phyloP scores from a whole-genome alignment of 1,284 basidiomycete genomes.

The Papiliotrema laurentii region DNA sequence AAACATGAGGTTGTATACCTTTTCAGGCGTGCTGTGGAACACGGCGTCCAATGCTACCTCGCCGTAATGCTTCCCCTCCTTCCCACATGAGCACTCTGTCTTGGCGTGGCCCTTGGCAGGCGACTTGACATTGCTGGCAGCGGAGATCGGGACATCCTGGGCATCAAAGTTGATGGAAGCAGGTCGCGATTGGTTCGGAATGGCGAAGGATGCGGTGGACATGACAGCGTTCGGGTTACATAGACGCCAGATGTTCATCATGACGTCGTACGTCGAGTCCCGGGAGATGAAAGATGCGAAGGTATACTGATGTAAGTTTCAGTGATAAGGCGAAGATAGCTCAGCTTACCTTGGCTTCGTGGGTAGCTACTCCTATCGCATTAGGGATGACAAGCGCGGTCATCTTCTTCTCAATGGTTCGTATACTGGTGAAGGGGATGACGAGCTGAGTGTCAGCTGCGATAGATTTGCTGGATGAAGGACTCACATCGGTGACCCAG shows the following conservation, averaged over 20 bases:
- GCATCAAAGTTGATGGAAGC: slow-evolving; percentile 23
- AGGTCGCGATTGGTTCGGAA: slow-evolving; percentile 23
- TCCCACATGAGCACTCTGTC: slow-evolving; percentile 73
- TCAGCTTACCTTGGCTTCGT: slow-evolving; percentile 53
- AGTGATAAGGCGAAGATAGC: background rate
- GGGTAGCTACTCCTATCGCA: slow-evolving; percentile 85
- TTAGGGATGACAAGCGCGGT: slow-evolving; percentile 98
- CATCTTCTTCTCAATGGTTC: slow-evolving; percentile 91
- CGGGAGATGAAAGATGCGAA: slow-evolving; percentile 95
- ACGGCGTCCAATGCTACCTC: slow-evolving; percentile 72
- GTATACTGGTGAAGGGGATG: slow-evolving; percentile 87
- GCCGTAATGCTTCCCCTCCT: slow-evolving; percentile 64
- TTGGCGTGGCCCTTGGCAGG: slow-evolving; percentile 34
- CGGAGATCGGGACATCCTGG: slow-evolving; percentile 4
- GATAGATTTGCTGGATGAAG: background rate
- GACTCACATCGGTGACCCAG: slow-evolving; percentile 90
- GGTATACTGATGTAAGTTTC: slow-evolving; percentile 63
- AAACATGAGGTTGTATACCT: slow-evolving; percentile 94
- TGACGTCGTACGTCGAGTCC: slow-evolving; percentile 93
- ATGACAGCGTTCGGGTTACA: slow-evolving; percentile 68
- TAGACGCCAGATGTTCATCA: slow-evolving; percentile 92
- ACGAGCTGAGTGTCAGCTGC: slow-evolving; percentile 58
- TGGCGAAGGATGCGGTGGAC: slow-evolving; percentile 24
- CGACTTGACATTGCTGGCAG: background rate
- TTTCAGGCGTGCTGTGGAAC: slow-evolving; percentile 85